Evolutionary conservation across 1,284 basidiomycete genomes (phyloP), one percentile per base, ranked within the genome.

Genomic region (Naganishia albida): DNA sequence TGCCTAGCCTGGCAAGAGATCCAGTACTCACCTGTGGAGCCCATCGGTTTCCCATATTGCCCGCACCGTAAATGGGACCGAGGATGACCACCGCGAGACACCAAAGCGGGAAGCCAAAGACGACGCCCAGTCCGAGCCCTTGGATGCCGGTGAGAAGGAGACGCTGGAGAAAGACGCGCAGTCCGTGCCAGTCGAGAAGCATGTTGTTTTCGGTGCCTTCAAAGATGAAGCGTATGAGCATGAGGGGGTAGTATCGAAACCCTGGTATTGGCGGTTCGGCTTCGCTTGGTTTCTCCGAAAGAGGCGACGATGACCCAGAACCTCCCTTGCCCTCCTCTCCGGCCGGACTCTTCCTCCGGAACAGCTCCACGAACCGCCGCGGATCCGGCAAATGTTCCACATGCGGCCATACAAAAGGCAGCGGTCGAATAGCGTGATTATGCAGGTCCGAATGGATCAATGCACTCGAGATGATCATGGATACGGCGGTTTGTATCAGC

Each of bases 391-490:
- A 71, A 63, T 78, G 74, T 40, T 74, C 72, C 28, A 79, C 76
- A 68, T 79, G 79, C 3, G 79, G 79, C 69, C 77, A 80, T 26
- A 78, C 77, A 66, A 77, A 80, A 0, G 77, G 72, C 7, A 80
- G 66, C 3, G 79, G 79, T 18, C 51, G 62, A 62, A 79, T 73
- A 1, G 70, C 72, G n/a, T 66, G 52, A 57, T 76, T 69, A 64
- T 80, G 79, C 26, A 80, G 51, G 65, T 80, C 79, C 53, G 78
- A 78, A 65, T 79, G 79, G 7, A 80, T 78, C 28, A 80, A 73
- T 0, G 77, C 77, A 20, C 62, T 71, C 12, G 78, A 74, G 69
- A 80, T 80, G 67, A 79, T 65, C 78, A 80, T 79, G 1, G 69
- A 67, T 15, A 63, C 39, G n/a, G 60, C 64, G 26, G 72, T 74